Evolutionary conservation across 805 yeast genomes (phyloP).

Genomic region (Metschnikowia gruessii): DNA sequence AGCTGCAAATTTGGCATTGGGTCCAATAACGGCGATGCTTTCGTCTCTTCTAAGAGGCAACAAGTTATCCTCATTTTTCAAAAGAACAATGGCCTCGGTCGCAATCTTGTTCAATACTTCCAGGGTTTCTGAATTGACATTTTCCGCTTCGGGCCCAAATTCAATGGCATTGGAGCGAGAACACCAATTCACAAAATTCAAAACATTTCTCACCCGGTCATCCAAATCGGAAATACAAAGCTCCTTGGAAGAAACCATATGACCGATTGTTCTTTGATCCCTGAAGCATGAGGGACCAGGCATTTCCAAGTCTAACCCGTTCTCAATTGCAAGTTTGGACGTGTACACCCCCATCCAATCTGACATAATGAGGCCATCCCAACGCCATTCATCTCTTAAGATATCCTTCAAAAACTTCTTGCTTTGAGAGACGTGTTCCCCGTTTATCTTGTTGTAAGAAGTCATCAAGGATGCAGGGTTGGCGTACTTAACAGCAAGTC

Average conservation of each 20-base stretch:
- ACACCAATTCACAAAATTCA: constrained; percentile 27
- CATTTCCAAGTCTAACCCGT: constrained; percentile 36
- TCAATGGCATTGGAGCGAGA: constrained; percentile 23
- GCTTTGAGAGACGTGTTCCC: constrained; percentile 29
- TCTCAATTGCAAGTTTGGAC: constrained; percentile 25
- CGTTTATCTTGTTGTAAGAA: constrained; percentile 32
- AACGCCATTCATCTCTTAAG: constrained; percentile 31
- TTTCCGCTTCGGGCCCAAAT: constrained; percentile 23
- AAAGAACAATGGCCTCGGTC: constrained; percentile 50
- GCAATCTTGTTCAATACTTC: constrained; percentile 23
- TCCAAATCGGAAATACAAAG: constrained; percentile 26
- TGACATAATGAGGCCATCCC: constrained; percentile 34
- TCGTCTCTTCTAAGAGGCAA: constrained; percentile 47
- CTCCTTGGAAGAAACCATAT: constrained; percentile 27
- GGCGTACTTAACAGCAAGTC: constrained; percentile 32
- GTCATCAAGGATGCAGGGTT: constrained; percentile 33
- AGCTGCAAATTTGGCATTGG: constrained; percentile 50
- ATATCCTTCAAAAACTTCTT: constrained; percentile 24
- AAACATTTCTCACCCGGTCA: constrained; percentile 27
- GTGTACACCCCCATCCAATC: constrained; percentile 36
- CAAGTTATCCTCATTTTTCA: constrained; percentile 49
- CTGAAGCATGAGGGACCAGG: constrained; percentile 33
- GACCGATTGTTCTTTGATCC: constrained; percentile 17
- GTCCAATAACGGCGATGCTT: constrained; percentile 54
- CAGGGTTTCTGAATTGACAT: constrained; percentile 27